These are phyloP conservation scores for Paecilomyces sp. DNA, from an alignment of 2,329 filamentous ascomycete genomes.

Conservation along the genomic window DNA sequence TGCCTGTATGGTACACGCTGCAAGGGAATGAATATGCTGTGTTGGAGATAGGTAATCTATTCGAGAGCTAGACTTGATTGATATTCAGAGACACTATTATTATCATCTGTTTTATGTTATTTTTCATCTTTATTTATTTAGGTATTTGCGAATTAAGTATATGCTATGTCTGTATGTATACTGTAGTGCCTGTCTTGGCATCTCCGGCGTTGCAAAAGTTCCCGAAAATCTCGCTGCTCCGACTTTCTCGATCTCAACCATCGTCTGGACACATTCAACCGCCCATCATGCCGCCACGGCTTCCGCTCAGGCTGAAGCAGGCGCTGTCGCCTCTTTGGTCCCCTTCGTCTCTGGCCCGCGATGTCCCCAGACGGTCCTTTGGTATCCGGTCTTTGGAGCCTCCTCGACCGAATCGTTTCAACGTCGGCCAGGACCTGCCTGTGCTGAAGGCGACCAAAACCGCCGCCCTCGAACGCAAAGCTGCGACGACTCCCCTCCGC, in stretches of 20 bases:
- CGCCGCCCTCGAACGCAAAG: conserved; percentile 54
- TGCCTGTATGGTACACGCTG: no score
- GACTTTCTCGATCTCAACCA: background rate
- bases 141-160: background rate
- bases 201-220: background rate
- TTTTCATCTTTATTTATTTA: no score
- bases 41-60: no score
- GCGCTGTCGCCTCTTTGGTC: conserved; percentile 18
- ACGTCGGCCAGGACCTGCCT: conserved; percentile 42
- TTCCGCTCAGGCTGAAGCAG: conserved; percentile 23
- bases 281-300: conserved; percentile 27
- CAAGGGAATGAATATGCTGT: no score
- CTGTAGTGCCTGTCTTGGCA: background rate
- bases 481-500: conserved; percentile 53
- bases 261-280: background rate
- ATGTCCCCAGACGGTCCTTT: conserved; percentile 29
- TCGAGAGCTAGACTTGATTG: no score
- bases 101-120: no score
- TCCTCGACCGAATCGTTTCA: conserved; percentile 47
- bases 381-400: conserved; percentile 53
- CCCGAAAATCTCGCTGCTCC: background rate
- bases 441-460: conserved; percentile 50
- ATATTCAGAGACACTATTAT: no score
- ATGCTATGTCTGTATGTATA: no score
- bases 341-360: conserved; percentile 15